phyloP scores from a whole-genome alignment of 2,329 filamentous ascomycete species.

The Diaporthe humulicola region DNA sequence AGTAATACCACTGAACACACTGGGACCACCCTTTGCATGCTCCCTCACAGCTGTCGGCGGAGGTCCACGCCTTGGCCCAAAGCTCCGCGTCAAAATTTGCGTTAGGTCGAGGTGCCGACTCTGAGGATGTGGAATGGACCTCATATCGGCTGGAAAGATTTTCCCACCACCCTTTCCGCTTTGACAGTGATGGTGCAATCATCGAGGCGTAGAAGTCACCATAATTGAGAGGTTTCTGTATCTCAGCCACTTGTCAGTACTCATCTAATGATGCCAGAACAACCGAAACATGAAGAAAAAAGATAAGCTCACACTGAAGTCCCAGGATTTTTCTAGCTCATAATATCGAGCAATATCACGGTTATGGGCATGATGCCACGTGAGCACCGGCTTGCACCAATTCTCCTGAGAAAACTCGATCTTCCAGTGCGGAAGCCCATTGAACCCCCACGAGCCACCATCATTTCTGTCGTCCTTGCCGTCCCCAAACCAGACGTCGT shows the following conservation, averaged over 20 bases:
- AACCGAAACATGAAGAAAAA: not conserved
- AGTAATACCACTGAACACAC: constrained; percentile 48
- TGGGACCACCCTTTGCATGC: constrained; percentile 45
- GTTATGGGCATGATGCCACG: constrained; percentile 44
- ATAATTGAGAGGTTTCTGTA: constrained; percentile 42
- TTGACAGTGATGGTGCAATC: constrained; percentile 42
- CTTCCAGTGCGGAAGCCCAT: constrained; percentile 26
- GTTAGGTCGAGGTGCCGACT: constrained; percentile 40
- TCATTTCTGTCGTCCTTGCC: constrained; percentile 17
- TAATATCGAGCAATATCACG: constrained; percentile 45
- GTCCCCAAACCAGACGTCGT: constrained; percentile 31
- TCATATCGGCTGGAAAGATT: constrained; percentile 45
- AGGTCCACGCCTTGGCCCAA: constrained; percentile 45
- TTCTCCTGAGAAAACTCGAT: constrained; percentile 23
- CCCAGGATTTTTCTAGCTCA: constrained; percentile 45
- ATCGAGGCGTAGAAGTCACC: constrained; percentile 45
- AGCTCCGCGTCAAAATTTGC: constrained; percentile 33
- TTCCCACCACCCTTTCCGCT: constrained; percentile 45
- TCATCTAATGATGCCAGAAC: too few relatives aligned
- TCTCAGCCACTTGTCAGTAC: not conserved
- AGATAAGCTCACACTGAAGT: constrained; percentile 37
- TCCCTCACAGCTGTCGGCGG: constrained; percentile 45
- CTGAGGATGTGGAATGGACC: constrained; percentile 42
- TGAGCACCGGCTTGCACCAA: constrained; percentile 35
- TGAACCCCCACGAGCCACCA: constrained; percentile 29